Base-by-base conservation (phyloP, 371 early-diverging fungal genomes). In the Blastocladiella emersonii region DNA sequence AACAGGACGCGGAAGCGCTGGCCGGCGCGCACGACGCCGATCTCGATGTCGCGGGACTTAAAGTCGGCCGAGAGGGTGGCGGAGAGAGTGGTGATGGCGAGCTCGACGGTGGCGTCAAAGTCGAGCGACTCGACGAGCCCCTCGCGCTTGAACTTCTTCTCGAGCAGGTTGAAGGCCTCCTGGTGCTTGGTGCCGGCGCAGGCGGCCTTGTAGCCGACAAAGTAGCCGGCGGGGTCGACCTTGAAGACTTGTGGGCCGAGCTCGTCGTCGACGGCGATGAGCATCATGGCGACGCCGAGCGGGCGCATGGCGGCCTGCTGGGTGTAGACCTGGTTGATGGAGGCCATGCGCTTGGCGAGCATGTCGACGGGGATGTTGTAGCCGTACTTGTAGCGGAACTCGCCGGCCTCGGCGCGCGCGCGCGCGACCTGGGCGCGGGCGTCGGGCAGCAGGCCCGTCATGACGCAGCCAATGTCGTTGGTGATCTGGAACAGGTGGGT, bases 291-390 rank as follows among this genome's bases (percentile, higher is more conserved):
- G 67, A 95, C 95, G 66, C 97, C 98, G 59, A 92, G 78, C 34
- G 97, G 98, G 70, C 98, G 80, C 95, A 96, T 97, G 64, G 93
- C 94, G 43, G 98, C 98, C 69, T 97, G 94, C 71, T 98, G 98
- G 57, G 98, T 98, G 74, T 92, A 95, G 41, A 98, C 94, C 82
- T 98, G 98, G 72, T 95, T 96, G 70, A 95, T 85, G 73, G 90
- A 93, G 61, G 98, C 98, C 66, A 98, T 86, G 64, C 95, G 87
- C 75, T 95, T 94, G 56, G 97, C 97, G 64, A 98, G 83, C 86
- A 93, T 84, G 71, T 98, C 97, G 15, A 90, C 82, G 35, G 96
- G 88, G 57, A 98, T 97, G 64, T 95, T 93, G 72, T 98, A 97
- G 36, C 98, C 98, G 74, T 86, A 92, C 77, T 98, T 97, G 82